Conservation (phyloP, 2,329 filamentous ascomycete genomes). For the Pseudogymnoascus sp. region DNA sequence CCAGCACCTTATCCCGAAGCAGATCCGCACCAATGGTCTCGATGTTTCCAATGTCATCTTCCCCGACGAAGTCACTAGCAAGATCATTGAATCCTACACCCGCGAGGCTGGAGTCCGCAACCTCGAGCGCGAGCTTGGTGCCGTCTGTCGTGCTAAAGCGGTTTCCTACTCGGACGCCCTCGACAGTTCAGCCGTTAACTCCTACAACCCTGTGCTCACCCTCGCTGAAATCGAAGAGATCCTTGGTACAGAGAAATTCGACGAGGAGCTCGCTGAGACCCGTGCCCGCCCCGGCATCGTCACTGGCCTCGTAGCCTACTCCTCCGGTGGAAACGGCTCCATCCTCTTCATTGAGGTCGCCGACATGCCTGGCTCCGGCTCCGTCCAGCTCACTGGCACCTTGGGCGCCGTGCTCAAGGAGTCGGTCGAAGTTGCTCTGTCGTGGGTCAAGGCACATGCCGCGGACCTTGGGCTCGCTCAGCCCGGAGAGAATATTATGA, state of each 20-base stretch:
- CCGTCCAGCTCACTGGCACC: slow-evolving; percentile 91
- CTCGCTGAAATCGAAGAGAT: slow-evolving; percentile 82
- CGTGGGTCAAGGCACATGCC: slow-evolving; percentile 95
- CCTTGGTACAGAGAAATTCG: slow-evolving; percentile 85
- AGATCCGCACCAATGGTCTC: slow-evolving; percentile 85
- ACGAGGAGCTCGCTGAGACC: slow-evolving; percentile 91
- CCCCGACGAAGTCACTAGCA: slow-evolving; percentile 78
- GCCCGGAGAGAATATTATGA: slow-evolving; percentile 88
- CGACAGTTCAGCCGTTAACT: slow-evolving; percentile 56
- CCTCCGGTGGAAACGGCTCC: slow-evolving; percentile 82
- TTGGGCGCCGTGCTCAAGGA: slow-evolving; percentile 96
- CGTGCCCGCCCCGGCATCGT: slow-evolving; percentile 80
- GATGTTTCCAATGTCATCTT: slow-evolving; percentile 67
- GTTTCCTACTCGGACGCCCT: slow-evolving; percentile 90
- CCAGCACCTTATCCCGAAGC: slow-evolving; percentile 92
- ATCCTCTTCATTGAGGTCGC: slow-evolving; percentile 98
- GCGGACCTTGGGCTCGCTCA: slow-evolving; percentile 80
- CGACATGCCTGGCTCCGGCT: slow-evolving; percentile 89
- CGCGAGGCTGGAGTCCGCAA: slow-evolving; percentile 94
- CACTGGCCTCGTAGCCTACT: slow-evolving; percentile 92
- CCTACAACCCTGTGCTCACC: slow-evolving; percentile 67
- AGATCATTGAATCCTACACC: slow-evolving; percentile 94
- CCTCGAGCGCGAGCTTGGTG: slow-evolving; percentile 89
- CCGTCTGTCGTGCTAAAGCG: slow-evolving; percentile 89
- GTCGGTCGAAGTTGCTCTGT: slow-evolving; percentile 89